phyloP scores from a whole-genome alignment of 768 basidiomycete genomes.

The Panaeolus cyanescens region DNA sequence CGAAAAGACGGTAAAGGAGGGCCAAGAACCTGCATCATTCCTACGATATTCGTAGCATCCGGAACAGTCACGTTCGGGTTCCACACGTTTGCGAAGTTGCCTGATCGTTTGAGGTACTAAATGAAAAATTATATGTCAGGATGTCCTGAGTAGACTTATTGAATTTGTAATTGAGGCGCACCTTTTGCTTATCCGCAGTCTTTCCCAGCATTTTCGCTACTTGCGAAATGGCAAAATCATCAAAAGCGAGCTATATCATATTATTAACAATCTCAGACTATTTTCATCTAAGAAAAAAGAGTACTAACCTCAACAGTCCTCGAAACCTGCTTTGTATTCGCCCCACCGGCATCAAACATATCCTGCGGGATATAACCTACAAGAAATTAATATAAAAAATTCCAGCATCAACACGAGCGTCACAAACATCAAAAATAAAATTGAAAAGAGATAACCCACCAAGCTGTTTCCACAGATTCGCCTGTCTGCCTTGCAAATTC shows the following conservation, averaged over 20 bases:
- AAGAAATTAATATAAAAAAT: not conserved
- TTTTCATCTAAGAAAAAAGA: not conserved
- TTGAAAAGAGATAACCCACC: slow-evolving; percentile 28
- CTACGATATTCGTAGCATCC: slow-evolving; percentile 43
- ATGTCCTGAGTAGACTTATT: not conserved
- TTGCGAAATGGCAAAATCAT: slow-evolving; percentile 66
- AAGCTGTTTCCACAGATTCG: slow-evolving; percentile 54
- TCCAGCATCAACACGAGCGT: not conserved
- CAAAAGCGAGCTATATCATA: slow-evolving; percentile 53
- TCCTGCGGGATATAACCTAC: slow-evolving; percentile 43
- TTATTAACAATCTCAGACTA: no score
- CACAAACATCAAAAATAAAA: not conserved
- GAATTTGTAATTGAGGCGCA: slow-evolving; percentile 15
- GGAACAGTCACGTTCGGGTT: slow-evolving; percentile 58
- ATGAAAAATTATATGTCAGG: slow-evolving; percentile 18
- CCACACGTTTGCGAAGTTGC: slow-evolving; percentile 63
- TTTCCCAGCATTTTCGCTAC: slow-evolving; percentile 58
- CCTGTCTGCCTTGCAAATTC: slow-evolving; percentile 65
- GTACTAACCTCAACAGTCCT: slow-evolving; percentile 56
- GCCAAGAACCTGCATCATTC: slow-evolving; percentile 69
- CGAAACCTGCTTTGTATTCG: slow-evolving; percentile 64
- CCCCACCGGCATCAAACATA: slow-evolving; percentile 47
- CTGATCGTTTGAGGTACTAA: slow-evolving; percentile 51
- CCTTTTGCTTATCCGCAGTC: slow-evolving; percentile 51
- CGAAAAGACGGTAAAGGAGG: not conserved